phyloP scores from a whole-genome alignment of 495 filamentous ascomycete species.

The Penicillium pancosmium region DNA sequence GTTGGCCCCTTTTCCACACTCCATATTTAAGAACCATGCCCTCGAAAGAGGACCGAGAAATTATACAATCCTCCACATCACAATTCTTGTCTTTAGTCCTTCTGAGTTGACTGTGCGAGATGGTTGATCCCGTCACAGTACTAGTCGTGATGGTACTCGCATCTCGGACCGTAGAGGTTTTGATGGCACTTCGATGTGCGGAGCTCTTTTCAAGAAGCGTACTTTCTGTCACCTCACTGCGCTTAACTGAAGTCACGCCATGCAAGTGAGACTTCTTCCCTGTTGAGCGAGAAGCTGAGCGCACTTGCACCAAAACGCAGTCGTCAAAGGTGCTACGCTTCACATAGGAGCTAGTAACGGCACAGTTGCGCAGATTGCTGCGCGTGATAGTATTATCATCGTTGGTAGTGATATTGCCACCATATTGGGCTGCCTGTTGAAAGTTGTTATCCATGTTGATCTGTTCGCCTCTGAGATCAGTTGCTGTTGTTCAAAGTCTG shows the following conservation, averaged over 20 bases:
- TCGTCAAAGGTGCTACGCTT: conserved; percentile 19
- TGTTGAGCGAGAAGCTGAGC: conserved; percentile 10
- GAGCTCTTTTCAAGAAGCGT: conserved; percentile 18
- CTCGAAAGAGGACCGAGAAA: conserved; percentile 29
- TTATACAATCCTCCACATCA: conserved; percentile 33
- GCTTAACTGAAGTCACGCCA: conserved; percentile 17
- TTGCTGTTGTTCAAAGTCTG: too few relatives aligned
- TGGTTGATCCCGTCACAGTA: conserved; percentile 15
- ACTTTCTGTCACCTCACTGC: conserved; percentile 28
- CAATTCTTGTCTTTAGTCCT: conserved; percentile 30
- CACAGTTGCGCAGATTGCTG: conserved; percentile 24
- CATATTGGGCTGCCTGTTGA: not conserved
- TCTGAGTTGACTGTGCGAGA: conserved; percentile 23
- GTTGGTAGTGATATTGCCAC: not conserved
- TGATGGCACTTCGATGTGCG: conserved; percentile 18
- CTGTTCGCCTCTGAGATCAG: not conserved
- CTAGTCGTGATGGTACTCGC: conserved; percentile 19
- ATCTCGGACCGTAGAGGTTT: conserved; percentile 22
- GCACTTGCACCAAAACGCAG: conserved; percentile 22
- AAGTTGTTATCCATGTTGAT: not conserved
- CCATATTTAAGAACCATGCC: conserved; percentile 38
- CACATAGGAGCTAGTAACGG: conserved; percentile 19
- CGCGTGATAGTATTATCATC: conserved; percentile 24
- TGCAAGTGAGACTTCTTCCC: conserved; percentile 20
- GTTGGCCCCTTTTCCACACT: conserved; percentile 38